Base-by-base conservation (phyloP, 1,284 basidiomycete genomes). In the Tilletia indica region DNA sequence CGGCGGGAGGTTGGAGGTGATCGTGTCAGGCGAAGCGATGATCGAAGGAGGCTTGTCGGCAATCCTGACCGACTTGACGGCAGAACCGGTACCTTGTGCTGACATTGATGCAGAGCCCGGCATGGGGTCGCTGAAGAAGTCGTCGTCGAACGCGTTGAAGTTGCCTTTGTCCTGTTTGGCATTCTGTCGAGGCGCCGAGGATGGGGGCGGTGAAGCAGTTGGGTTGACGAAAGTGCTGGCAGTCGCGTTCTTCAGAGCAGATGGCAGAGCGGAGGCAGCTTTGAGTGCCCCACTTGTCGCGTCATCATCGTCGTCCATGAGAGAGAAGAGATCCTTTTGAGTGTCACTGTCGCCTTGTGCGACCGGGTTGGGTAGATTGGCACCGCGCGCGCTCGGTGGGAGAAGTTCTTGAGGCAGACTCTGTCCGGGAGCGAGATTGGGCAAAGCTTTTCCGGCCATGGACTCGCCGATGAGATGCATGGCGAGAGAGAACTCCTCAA, bases 401-500 rank as follows among this genome's bases (percentile, higher is more conserved):
- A 97, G 85, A 58, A 99, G 87, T 48, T 89, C 89, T 34, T 85
- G 82, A 0, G 94, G 93, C 19, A 99, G 87, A 34, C 86, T 85
- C 64, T 82, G 78, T 9, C 61, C 61, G 34, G 61, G 61, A 4
- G 14, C 61, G 16, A 54, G 51, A 0, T 87, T 74, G 0, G 97
- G 97, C 39, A 83, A 66, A 0, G 92, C 90, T 74, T 90, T 90
- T n/a, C 96, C 96, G 1, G 89, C 88, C 1, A 98, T 86, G 83
- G 91, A 94, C 78, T 89, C 89, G 84, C 94, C 93, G 82, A 99
- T 98, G 66, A 99, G 88, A 85, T 96, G 90, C 91, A 97, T 91
- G 2, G 95, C 97, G 56, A 99, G 91, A 2, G 97, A 96, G 85
- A 99, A 99, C 38, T 95, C 93, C 73, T 98, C 96, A 69, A 91